These are phyloP conservation scores for Nepenthes gracilis DNA, from an alignment of 148 eudicot species.

Conservation along the genomic window DNA sequence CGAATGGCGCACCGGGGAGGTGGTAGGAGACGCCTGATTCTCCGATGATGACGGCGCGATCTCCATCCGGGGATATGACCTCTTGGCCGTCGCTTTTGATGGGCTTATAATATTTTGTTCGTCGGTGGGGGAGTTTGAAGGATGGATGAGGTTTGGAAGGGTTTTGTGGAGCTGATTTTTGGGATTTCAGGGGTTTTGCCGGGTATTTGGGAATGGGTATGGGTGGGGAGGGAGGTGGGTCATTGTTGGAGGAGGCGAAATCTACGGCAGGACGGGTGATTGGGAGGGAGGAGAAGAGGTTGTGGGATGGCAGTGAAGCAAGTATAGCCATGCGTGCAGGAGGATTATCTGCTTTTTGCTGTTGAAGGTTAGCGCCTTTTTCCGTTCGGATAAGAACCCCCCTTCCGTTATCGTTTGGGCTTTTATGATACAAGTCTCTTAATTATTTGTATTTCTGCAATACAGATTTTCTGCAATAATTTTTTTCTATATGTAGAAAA, in stretches of 20 bases:
- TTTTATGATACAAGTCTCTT: too few relatives aligned
- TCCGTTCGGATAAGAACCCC: too few relatives aligned
- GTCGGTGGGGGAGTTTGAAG: constrained; percentile 44
- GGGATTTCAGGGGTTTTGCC: constrained; percentile 24
- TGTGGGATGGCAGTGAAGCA: constrained; percentile 43
- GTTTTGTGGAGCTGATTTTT: constrained; percentile 7
- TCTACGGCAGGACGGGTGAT: constrained; percentile 19
- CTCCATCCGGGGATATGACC: constrained; percentile 21
- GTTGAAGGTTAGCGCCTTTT: too few relatives aligned
- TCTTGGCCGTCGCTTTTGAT: constrained; percentile 23
- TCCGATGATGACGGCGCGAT: constrained; percentile 46
- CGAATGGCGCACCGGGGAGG: constrained; percentile 87
- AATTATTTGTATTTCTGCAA: too few relatives aligned
- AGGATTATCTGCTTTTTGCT: too few relatives aligned
- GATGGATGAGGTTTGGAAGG: constrained; percentile 30
- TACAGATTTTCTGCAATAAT: too few relatives aligned
- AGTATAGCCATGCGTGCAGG: constrained; percentile 63
- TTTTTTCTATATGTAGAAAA: too few relatives aligned
- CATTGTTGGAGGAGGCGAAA: constrained; percentile 5
- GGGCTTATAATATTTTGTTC: constrained; percentile 64
- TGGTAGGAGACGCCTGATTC: constrained; percentile 71
- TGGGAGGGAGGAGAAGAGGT: constrained; percentile 64
- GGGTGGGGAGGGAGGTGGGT: constrained; percentile 32
- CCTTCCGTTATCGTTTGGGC: too few relatives aligned
- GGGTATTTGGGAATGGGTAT: constrained; percentile 65